Conservation (phyloP, 2,329 filamentous ascomycete genomes). For the Mycosphaerelloides madeirae region DNA sequence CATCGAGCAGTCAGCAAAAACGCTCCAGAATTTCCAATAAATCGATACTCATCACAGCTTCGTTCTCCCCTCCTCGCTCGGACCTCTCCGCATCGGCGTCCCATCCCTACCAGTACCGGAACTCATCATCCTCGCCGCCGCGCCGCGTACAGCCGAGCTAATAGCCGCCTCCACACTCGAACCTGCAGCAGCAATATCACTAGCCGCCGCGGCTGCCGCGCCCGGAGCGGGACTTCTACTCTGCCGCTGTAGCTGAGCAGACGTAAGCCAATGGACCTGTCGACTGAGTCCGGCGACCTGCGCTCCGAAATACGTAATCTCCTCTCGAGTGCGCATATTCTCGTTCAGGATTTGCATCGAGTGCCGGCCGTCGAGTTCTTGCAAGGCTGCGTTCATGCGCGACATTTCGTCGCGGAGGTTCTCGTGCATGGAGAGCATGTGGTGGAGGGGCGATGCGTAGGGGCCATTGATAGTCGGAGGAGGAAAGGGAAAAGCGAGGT, state of each 20-base stretch:
- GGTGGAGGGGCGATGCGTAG: conserved; percentile 49
- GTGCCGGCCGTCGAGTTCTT: conserved; percentile 56
- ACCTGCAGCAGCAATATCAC: conserved; percentile 12
- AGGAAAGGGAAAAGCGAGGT: conserved; percentile 24
- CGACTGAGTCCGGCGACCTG: conserved; percentile 55
- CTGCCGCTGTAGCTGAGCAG: conserved; percentile 48
- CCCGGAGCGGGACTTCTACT: conserved; percentile 16
- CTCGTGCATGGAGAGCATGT: conserved; percentile 58
- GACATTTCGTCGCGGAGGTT: conserved; percentile 56
- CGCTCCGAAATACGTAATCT: conserved; percentile 58
- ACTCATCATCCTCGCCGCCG: conserved; percentile 27
- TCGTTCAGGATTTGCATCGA: conserved; percentile 62
- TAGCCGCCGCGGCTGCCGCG: conserved; percentile 3
- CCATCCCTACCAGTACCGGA: conserved; percentile 10
- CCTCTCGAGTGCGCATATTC: conserved; percentile 56
- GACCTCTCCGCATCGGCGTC: conserved; percentile 24
- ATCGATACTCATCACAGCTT: conserved; percentile 27
- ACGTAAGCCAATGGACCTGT: conserved; percentile 61
- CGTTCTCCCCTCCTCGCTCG: conserved; percentile 35
- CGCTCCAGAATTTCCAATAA: neutral
- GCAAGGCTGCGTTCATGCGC: conserved; percentile 51
- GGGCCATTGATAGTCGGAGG: conserved; percentile 29
- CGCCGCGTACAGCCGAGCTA: conserved; percentile 26
- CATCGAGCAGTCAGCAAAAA: neutral
- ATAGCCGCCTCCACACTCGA: conserved; percentile 27